Evolutionary conservation across 192 early-diverging fungal genomes (phyloP).

Genomic region (Gonapodya prolifera): DNA sequence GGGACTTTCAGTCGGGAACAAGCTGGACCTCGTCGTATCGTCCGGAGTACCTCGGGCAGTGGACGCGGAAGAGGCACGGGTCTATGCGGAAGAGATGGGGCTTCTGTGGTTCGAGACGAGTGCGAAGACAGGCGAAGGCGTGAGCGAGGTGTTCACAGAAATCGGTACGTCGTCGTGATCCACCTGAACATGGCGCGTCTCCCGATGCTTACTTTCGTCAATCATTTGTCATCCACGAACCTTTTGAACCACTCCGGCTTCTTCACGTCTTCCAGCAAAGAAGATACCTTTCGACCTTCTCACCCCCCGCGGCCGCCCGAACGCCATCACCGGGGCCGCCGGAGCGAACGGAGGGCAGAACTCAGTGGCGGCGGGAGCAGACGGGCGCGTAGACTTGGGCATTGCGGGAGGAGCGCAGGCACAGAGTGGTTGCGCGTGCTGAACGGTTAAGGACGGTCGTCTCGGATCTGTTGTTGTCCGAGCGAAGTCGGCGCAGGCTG

Average conservation of each 20-base stretch:
- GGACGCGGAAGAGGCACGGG: constrained; percentile 56
- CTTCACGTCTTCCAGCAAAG: constrained; percentile 28
- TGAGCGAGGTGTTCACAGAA: constrained; percentile 83
- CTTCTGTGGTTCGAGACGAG: constrained; percentile 82
- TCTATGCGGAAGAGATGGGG: constrained; percentile 64
- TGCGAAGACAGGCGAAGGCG: constrained; percentile 72
- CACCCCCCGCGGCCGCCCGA: no score
- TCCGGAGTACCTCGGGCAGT: constrained; percentile 44
- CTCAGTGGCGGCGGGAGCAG: no score
- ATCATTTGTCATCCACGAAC: background rate
- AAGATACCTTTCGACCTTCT: constrained; percentile 56
- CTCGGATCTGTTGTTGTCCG: no score
- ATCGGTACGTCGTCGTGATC: constrained; percentile 52
- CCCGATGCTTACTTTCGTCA: constrained; percentile 5
- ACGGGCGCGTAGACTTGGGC: no score
- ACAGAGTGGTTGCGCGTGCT: no score
- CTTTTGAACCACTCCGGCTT: background rate
- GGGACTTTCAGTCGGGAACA: no score
- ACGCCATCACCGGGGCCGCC: no score
- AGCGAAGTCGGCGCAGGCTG: no score
- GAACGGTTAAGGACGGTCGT: no score
- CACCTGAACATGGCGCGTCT: background rate
- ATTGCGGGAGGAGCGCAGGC: no score
- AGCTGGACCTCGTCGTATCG: constrained; percentile 77
- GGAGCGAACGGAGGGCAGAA: no score